Evolutionary conservation across 2,329 filamentous ascomycete genomes (phyloP).

Genomic region (Acarospora socialis): DNA sequence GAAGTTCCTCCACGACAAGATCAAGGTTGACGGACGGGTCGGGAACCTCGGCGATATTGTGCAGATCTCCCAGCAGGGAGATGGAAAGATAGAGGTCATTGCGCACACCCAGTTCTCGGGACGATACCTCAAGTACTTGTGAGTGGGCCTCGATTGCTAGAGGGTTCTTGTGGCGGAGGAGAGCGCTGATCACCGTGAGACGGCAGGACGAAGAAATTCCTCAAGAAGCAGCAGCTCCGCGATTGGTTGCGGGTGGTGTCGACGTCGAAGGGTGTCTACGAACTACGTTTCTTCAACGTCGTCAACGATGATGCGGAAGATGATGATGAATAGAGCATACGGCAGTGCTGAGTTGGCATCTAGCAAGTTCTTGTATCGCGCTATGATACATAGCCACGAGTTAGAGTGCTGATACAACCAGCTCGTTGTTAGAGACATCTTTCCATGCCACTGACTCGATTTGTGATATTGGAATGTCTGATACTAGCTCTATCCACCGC

Average conservation of each 20-base stretch:
- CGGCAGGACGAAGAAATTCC: slow-evolving; percentile 96
- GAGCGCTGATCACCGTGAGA: slow-evolving; percentile 14
- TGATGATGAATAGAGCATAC: slow-evolving; percentile 77
- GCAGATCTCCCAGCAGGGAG: slow-evolving; percentile 76
- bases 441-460: no score
- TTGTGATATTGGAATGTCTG: no score
- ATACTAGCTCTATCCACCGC: no score
- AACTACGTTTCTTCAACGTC: slow-evolving; percentile 99
- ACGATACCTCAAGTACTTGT: slow-evolving; percentile 99
- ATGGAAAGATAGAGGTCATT: slow-evolving; percentile 96
- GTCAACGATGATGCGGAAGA: slow-evolving; percentile 96
- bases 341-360: no score
- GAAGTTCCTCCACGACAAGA: slow-evolving; percentile 99
- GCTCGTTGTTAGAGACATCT: no score
- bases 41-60: slow-evolving; percentile 95
- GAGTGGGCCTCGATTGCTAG: slow-evolving; percentile 28
- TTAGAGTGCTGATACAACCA: no score
- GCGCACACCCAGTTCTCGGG: slow-evolving; percentile 96
- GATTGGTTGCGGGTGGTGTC: slow-evolving; percentile 99
- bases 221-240: slow-evolving; percentile 99
- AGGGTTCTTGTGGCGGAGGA: neutral
- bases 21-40: slow-evolving; percentile 98
- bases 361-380: no score
- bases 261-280: slow-evolving; percentile 95
- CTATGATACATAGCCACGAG: no score